Base-by-base conservation (phyloP, 2,329 filamentous ascomycete species). In the Phyllosticta citriasiana region DNA sequence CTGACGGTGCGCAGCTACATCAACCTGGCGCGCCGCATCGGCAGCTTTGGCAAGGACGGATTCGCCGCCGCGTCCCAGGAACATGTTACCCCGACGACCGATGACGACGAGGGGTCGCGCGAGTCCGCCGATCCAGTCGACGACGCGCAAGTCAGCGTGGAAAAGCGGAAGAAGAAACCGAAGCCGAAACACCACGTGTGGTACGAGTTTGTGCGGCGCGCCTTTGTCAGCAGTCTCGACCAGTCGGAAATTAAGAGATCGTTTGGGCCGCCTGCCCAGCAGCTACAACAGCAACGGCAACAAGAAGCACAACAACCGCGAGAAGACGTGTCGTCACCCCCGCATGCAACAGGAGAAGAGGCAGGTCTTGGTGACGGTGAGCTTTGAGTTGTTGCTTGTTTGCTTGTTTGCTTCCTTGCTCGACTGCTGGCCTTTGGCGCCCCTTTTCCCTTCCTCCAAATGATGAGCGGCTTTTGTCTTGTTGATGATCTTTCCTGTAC, bases 1-100 rank as follows among this genome's bases (percentile, higher is more conserved):
- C 76, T 99, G 72, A 97, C 93, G 0, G 88, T 97, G 58, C 81
- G 84, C 64, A 95, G 85, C 71, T 88, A 88, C 71, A 77, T 97
- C 53, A 82, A 88, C 63, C 80, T 97, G 55, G 94, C 94, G 10
- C 84, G 87, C 64, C 81, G 87, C 60, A 95, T 97, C 69, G 89
- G 88, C 9, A 61, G 57, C 47, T 27, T 57, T 14, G 61, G 67
- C 61, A 65, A 27, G 60, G 63, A 14, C 14, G 24, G 24, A 59
- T 66, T 12, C 57, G 63, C 5, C 40, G 62, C 61, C 19, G 19
- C 24, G 62, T 54, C 16, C 30, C 30, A 12, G 33, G 33, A 40
- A 10, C 6, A 30, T 6, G 27, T 30, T 30, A 7, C 27, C 27
- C 9, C 4, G 27, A 8, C 33, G 14, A 67, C 69, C 22, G 66